Base-by-base conservation (phyloP, 139 green algal genomes). In the Zygnema circumcarinatum region DNA sequence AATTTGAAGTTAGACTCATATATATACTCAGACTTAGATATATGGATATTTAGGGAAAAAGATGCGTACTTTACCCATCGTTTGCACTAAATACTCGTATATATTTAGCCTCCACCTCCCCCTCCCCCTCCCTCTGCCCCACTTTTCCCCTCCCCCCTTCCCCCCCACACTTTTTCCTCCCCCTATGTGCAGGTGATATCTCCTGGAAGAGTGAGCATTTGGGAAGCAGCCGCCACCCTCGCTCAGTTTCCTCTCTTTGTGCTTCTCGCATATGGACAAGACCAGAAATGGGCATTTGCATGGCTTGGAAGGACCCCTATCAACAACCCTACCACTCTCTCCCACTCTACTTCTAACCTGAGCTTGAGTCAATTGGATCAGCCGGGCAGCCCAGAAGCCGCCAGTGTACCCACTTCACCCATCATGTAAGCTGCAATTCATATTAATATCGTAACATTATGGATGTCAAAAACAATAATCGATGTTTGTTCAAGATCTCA, bases 211-310 rank as follows among this genome's bases (percentile, higher is more conserved):
- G 54, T 88, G 29, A 56, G 25, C 25, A 86, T 88, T 35, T 78
- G 38, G 74, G 83, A 88, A 76, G 83, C 83, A 47, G 79, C 38
- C 29, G 42, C 68, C 22, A 88, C 83, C 22, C 40, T 88, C 22
- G 38, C 68, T 31, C 79, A 88, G n/a, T 88, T 88, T 62, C 83
- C 75, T n/a, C 75, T 88, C 75, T 86, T 88, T 56, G 68, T 88
- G n/a, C 75, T 88, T 39, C 25, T 78, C 20, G 74, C 83, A 0
- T 88, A 88, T 62, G 74, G 76, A 29, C 83, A 88, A 78, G 83
- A 88, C 76, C 74, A 88, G 35, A 25, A n/a, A 3, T 88, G 83
- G 81, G 32, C 69, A 25, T 83, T 38, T 33, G 32, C 75, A 20
- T 83, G 36, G 36, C 75, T 83, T 25, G 75, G 33, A 47, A 16